phyloP scores from a whole-genome alignment of 2,329 filamentous ascomycete genomes.

The Penicillium crustosum region DNA sequence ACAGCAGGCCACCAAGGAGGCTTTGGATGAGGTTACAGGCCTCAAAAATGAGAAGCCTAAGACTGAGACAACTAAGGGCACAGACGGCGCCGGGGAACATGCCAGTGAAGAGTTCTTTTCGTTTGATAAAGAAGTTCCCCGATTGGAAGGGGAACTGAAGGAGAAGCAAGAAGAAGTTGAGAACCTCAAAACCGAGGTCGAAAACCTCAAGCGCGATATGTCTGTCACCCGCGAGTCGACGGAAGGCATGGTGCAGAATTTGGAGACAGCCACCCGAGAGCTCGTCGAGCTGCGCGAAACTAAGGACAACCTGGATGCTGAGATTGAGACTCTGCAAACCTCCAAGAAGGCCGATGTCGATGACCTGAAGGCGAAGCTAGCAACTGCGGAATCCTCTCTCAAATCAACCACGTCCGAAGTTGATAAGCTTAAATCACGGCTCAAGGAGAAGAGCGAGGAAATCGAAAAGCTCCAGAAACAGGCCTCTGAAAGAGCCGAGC shows the following conservation, averaged over 20 bases:
- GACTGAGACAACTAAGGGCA: conserved; percentile 12
- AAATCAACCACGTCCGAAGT: conserved; percentile 30
- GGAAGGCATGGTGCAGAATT: conserved; percentile 61
- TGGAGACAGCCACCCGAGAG: conserved; percentile 68
- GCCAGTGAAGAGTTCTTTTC: conserved; percentile 79
- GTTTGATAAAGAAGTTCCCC: conserved; percentile 81
- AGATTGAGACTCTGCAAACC: conserved; percentile 48
- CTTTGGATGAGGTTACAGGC: conserved; percentile 63
- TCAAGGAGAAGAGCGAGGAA: conserved; percentile 44
- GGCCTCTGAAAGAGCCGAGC: conserved; percentile 22
- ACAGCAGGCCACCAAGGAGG: conserved; percentile 61
- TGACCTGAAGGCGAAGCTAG: conserved; percentile 41
- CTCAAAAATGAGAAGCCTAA: conserved; percentile 44
- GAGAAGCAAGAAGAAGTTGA: conserved; percentile 70
- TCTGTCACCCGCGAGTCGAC: conserved; percentile 69
- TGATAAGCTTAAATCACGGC: conserved; percentile 37
- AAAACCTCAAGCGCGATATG: conserved; percentile 68
- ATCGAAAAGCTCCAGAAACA: conserved; percentile 38
- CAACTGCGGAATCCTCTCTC: conserved; percentile 33
- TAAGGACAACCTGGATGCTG: conserved; percentile 50
- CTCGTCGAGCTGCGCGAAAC: conserved; percentile 56
- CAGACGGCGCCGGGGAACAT: conserved; percentile 27
- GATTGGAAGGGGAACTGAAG: conserved; percentile 72
- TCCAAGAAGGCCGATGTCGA: conserved; percentile 45
- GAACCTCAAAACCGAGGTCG: conserved; percentile 67